Base-by-base conservation (phyloP, 2,329 filamentous ascomycete species). In the Fusarium sterilihyphosum region DNA sequence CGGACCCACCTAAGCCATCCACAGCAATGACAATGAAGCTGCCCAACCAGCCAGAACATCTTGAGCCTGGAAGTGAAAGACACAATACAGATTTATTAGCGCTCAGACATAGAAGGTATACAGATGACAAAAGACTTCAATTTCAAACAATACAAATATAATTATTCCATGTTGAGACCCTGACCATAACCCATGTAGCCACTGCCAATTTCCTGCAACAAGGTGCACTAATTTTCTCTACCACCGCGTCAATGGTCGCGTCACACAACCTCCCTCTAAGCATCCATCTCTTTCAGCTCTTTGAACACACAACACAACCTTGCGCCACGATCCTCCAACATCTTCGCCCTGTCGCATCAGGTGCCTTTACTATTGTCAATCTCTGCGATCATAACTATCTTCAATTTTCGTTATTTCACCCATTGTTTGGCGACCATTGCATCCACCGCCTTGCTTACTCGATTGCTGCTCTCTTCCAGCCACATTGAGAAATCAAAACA, bases 191-290 rank as follows among this genome's bases (percentile, higher is more conserved):
- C 37, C 52, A 29, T 56, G 37, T 43, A 43, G 49, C 31, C 56
- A 68, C 50, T 41, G 37, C 29, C 53, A 26, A 41, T 54, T 54
- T 44, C 26, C 37, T 66, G 35, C 31, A 59, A 40, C 33, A n/a
- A 26, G 58, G 46, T 70, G 59, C 52, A 43, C 37, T 67, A 50
- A 18, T 56, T 70, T 70, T 65, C 70, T 43, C 40, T 46, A 54
- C 67, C 24, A 40, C 40, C 67, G 66, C 59, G 59, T 53, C 31
- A 31, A 47, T 38, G 13, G 59, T 70, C 66, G 67, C 66, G 67
- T 78, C 78, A 76, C 78, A 77, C 77, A 78, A 76, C 58, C 70
- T 54, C 13, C 65, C 66, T 75, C 40, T 50, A 26, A 37, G 29
- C 41, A 49, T 37, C 41, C 41, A 59, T 65, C 62, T 53, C 58